phyloP scores from a whole-genome alignment of 1,284 basidiomycete genomes.

The Malassezia slooffiae region DNA sequence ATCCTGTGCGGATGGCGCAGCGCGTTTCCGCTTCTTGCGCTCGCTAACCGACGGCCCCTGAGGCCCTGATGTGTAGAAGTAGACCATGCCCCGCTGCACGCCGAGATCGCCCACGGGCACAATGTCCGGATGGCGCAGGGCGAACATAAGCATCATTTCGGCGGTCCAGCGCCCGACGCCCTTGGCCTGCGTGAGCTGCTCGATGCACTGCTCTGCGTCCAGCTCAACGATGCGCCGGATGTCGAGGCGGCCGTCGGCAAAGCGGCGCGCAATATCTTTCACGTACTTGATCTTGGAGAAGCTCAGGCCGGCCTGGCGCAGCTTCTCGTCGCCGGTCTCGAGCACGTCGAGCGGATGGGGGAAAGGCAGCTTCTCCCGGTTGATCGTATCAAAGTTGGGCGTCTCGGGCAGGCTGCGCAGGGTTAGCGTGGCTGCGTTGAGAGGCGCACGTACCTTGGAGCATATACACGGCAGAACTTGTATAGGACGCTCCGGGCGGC shows the following conservation, averaged over 20 bases:
- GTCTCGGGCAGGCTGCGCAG: slow-evolving; percentile 27
- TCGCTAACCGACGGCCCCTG: slow-evolving; percentile 23
- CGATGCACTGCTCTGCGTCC: slow-evolving; percentile 32
- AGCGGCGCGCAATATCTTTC: slow-evolving; percentile 32
- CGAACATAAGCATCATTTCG: slow-evolving; percentile 45
- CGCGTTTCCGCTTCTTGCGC: slow-evolving; percentile 29
- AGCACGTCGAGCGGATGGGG: slow-evolving; percentile 34
- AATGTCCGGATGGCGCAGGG: slow-evolving; percentile 35
- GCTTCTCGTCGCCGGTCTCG: slow-evolving; percentile 22
- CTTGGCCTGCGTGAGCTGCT: slow-evolving; percentile 33
- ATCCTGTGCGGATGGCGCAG: slow-evolving; percentile 21
- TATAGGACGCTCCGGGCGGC: slow-evolving; percentile 77
- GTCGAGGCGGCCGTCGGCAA: slow-evolving; percentile 37
- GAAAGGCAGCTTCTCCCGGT: slow-evolving; percentile 35
- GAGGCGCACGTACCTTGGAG: slow-evolving; percentile 3
- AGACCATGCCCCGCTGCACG: slow-evolving; percentile 41
- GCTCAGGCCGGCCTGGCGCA: slow-evolving; percentile 37
- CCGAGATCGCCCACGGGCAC: slow-evolving; percentile 41
- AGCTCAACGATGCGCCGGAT: slow-evolving; percentile 28
- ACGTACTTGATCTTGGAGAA: slow-evolving; percentile 39
- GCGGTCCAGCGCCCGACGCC: slow-evolving; percentile 44
- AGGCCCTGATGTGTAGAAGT: slow-evolving; percentile 28
- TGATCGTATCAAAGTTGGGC: slow-evolving; percentile 29
- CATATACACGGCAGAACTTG: slow-evolving; percentile 56
- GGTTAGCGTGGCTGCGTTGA: background rate